A percentile compares a stretch with the other conserved stretches of the same genome.
phyloP scores from a whole-genome alignment of 345 rosid species.

The Citrus cavaleriei region DNA sequence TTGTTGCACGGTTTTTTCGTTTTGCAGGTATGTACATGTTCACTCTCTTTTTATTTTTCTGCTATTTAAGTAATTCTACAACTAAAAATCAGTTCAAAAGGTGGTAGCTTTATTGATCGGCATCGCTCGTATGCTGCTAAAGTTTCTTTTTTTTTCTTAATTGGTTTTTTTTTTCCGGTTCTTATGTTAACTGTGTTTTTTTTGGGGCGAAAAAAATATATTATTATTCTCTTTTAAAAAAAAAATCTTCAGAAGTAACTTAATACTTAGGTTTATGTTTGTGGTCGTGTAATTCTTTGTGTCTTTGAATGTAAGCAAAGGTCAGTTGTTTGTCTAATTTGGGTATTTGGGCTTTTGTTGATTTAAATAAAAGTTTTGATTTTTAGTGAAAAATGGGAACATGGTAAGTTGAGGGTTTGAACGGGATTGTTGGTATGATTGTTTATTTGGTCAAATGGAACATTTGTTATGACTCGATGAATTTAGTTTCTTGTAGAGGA shows the following conservation, averaged over 20 bases:
- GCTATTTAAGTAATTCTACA: background rate
- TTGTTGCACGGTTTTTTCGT: background rate
- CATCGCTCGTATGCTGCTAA: background rate
- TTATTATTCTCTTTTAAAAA: background rate
- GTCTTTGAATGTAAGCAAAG: background rate
- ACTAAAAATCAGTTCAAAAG: background rate
- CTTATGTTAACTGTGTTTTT: background rate
- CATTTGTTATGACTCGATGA: constrained; percentile 21
- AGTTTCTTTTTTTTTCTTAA: background rate
- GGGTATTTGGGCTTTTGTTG: background rate
- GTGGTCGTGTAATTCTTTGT: background rate
- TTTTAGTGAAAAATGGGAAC: constrained; percentile 18
- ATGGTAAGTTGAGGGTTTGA: constrained; percentile 10
- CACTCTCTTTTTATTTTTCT: background rate
- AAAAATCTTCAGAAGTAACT: constrained; percentile 14
- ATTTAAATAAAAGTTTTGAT: background rate
- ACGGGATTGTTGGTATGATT: constrained; percentile 1
- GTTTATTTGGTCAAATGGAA: constrained; percentile 5
- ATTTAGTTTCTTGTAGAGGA: constrained; percentile 16
- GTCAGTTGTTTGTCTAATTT: background rate
- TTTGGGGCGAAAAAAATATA: background rate
- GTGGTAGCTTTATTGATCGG: background rate
- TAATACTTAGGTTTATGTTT: constrained; percentile 12
- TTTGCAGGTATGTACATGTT: background rate
- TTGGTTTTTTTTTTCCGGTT: background rate